Base-by-base conservation (phyloP, 768 basidiomycete species). In the Suillus alpinus region DNA sequence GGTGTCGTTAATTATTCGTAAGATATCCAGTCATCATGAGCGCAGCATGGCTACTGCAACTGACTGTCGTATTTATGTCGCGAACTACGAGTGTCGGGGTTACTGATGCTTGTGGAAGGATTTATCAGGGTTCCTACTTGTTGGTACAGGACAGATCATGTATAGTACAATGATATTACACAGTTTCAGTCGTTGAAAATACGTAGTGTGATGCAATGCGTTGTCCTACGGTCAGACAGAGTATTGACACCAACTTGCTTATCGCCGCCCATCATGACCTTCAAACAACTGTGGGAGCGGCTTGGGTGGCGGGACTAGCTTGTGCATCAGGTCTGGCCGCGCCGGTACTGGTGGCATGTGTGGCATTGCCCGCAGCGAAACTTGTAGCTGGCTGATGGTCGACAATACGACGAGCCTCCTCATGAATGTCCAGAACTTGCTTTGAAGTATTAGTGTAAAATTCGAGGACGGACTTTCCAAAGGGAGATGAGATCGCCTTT, bases 381-480 rank as follows among this genome's bases (percentile, higher is more conserved):
- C 67, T 59, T 2, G 71, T 34, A 6, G 68, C 50, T 12, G 68
- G 29, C 0, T 61, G 56, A 59, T 78, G 73, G 31, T 81, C 82
- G 31, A 87, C 85, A 68, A 98, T 92, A 34, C 95, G 86, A 62
- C 81, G 78, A 2, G 95, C 95, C 75, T 98, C 95, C 69, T 95
- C 92, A 70, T 97, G 95, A 52, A 98, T 95, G 70, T 98, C 95
- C 20, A 83, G 68, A 31, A 93, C 87, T 74, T 95, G 92, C 78
- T 97, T 98, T 20, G 87, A 81, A 8, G 94, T 95, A 47, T 77
- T 76, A 14, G 95, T 96, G 79, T 97, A 98, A 79, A 97, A 98
- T 1, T 76, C 68, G 32, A 78, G 75, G 60, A 97, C 91, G 68
- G 84, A 87, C 76, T 87, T 83, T 12, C 94, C 95, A 26, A 88